A percentile compares a stretch with the other conserved stretches of the same genome.
phyloP scores from a whole-genome alignment of 306 rosid genomes.

The Urtica urens region DNA sequence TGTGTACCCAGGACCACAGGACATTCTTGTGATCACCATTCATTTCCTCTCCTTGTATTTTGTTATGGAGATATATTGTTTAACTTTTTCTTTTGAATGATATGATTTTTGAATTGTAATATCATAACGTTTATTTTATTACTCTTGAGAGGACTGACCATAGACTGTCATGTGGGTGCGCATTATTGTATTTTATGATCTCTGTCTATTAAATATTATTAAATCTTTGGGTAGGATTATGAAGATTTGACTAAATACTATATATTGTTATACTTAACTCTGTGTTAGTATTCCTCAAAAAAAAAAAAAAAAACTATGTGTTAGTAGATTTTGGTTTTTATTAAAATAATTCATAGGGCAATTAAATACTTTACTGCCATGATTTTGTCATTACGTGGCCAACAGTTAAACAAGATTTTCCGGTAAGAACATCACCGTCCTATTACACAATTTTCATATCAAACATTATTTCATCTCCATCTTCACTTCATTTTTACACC shows the following conservation, averaged over 20 bases:
- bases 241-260: not conserved
- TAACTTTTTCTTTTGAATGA: too few relatives aligned
- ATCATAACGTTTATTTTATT: too few relatives aligned
- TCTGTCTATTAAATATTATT: not conserved
- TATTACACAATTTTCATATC: too few relatives aligned
- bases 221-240: not conserved
- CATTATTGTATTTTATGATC: too few relatives aligned
- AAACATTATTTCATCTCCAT: too few relatives aligned
- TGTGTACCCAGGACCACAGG: not conserved
- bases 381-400: slow-evolving; percentile 15
- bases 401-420: not conserved
- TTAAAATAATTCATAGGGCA: not conserved
- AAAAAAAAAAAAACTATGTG: not conserved
- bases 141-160: not conserved
- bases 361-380: not conserved
- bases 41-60: not conserved
- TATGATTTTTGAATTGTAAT: too few relatives aligned
- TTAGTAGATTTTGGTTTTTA: not conserved
- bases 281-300: not conserved
- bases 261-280: not conserved
- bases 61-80: too few relatives aligned
- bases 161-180: not conserved
- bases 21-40: not conserved
- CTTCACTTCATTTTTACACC: too few relatives aligned
- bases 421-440: too few relatives aligned